phyloP scores from a whole-genome alignment of 768 basidiomycete genomes.

The Clitopilus passeckerianus region DNA sequence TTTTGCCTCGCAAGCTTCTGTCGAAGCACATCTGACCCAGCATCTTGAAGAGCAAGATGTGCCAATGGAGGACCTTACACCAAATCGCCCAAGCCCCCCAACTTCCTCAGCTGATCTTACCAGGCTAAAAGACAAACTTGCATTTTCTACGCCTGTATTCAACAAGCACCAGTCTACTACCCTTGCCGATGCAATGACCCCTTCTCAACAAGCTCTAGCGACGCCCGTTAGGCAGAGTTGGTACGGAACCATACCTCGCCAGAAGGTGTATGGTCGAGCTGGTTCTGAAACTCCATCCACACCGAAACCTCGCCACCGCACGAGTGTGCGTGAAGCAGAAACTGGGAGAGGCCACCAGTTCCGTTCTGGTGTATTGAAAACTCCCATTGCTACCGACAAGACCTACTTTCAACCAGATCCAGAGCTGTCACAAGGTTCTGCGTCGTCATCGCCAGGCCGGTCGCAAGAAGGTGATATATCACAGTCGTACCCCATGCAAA shows the following conservation, averaged over 20 bases:
- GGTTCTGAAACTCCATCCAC: neutral
- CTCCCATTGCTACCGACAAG: constrained; percentile 3
- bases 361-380: constrained; percentile 21
- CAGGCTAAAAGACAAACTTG: neutral
- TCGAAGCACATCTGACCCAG: neutral
- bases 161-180: neutral
- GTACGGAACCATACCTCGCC: neutral
- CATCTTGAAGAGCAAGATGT: neutral
- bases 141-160: neutral
- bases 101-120: neutral
- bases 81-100: neutral
- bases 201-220: neutral
- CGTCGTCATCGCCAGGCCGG: constrained; percentile 3
- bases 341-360: constrained; percentile 7
- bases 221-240: neutral
- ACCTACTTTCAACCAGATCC: neutral
- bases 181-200: neutral
- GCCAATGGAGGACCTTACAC: neutral
- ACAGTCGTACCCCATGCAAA: constrained; percentile 37
- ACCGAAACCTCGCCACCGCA: constrained; percentile 2
- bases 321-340: neutral
- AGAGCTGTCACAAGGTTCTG: neutral
- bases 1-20: neutral
- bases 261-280: neutral
- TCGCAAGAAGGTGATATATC: constrained; percentile 13